Percentiles rank a stretch among this genome's conserved stretches.
These are phyloP conservation scores for Fusarium duplospermum DNA, from an alignment of 2,329 filamentous ascomycete genomes.

Conservation along the genomic window DNA sequence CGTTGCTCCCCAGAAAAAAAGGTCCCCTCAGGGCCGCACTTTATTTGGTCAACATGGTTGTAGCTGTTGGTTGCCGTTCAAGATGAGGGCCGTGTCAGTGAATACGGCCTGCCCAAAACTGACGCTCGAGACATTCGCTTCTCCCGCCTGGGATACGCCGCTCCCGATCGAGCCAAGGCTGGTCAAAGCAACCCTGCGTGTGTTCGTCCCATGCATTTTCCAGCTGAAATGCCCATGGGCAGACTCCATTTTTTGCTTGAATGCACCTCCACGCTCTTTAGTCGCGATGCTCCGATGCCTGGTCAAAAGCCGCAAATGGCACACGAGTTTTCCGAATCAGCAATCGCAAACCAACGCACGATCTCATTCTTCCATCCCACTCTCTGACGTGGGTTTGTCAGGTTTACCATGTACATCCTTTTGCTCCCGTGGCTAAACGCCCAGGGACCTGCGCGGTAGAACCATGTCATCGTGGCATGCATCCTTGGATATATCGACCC, in stretches of 20 bases:
- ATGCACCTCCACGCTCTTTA: background rate
- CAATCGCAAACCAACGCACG: background rate
- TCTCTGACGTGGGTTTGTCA: background rate
- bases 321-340: background rate
- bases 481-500: background rate
- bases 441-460: background rate
- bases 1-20: background rate
- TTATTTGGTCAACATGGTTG: background rate
- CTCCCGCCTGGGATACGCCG: background rate
- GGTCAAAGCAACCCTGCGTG: background rate
- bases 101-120: conserved; percentile 1
- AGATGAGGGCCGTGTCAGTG: background rate
- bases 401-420: background rate
- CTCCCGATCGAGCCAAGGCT: background rate
- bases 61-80: background rate
- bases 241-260: background rate
- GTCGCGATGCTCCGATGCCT: background rate
- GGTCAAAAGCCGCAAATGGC: background rate
- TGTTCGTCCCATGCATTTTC: background rate
- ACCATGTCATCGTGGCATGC: background rate
- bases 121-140: background rate
- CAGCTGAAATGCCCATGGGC: background rate
- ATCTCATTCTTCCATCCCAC: background rate
- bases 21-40: background rate
- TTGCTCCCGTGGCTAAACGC: background rate